Evolutionary conservation across 2,329 filamentous ascomycete species (phyloP).

Genomic region (Myotisia sp.): DNA sequence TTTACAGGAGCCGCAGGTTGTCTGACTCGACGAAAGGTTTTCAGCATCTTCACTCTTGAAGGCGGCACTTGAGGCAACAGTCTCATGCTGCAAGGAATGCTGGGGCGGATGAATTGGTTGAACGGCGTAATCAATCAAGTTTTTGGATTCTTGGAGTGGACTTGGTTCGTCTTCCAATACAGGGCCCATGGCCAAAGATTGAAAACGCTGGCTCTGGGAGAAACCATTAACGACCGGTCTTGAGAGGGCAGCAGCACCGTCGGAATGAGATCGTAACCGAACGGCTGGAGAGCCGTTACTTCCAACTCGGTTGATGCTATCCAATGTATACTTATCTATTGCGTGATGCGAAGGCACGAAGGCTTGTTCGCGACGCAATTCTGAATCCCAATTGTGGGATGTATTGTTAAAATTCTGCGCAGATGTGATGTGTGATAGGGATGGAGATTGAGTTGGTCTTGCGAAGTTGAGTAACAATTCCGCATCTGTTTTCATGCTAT

Average conservation of each 20-base stretch:
- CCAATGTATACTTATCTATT: neutral
- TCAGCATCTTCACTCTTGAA: slow-evolving; percentile 7
- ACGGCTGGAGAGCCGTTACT: slow-evolving; percentile 14
- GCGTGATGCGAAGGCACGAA: neutral
- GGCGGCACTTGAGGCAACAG: neutral
- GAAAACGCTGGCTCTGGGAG: neutral
- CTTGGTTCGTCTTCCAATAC: slow-evolving; percentile 12
- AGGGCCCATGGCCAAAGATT: slow-evolving; percentile 5
- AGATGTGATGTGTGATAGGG: neutral
- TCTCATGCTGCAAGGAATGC: neutral
- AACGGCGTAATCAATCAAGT: neutral
- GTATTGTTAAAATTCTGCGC: neutral
- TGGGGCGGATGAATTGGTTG: neutral
- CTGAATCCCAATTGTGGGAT: neutral
- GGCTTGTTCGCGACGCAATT: neutral
- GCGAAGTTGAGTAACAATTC: slow-evolving; percentile 35
- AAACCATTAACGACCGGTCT: slow-evolving; percentile 24
- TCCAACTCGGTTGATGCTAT: slow-evolving; percentile 1
- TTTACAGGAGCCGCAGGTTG: slow-evolving; percentile 44
- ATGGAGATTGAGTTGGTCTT: slow-evolving; percentile 23
- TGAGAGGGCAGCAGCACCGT: slow-evolving; percentile 27
- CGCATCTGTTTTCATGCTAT: slow-evolving; percentile 33
- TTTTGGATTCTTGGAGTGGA: slow-evolving; percentile 1
- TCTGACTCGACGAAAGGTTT: slow-evolving; percentile 24
- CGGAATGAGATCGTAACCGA: slow-evolving; percentile 29